A percentile compares a stretch with the other conserved stretches of the same genome.
These are phyloP conservation scores for Fusarium brachygibbosum DNA, from an alignment of 2,329 filamentous ascomycete species.

Conservation along the genomic window DNA sequence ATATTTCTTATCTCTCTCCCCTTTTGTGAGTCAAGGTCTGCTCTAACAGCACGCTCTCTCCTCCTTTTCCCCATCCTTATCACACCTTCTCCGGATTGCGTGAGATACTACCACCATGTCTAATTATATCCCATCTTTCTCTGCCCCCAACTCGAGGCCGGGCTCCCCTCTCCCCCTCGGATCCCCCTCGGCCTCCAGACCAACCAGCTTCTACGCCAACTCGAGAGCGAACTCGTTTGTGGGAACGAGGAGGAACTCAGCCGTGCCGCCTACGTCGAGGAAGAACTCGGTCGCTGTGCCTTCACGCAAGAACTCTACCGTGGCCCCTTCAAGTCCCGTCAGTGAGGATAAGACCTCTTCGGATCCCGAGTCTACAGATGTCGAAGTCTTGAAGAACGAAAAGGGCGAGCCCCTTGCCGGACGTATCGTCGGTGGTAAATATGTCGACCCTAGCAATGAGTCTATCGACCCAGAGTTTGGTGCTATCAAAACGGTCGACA, in stretches of 20 bases:
- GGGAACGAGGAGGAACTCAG: conserved; percentile 27
- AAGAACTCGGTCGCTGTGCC: conserved; percentile 28
- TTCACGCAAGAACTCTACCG: conserved; percentile 29
- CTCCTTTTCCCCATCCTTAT: conserved; percentile 1
- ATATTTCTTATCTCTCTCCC: conserved; percentile 26
- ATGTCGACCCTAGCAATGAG: conserved; percentile 36
- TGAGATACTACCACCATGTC: conserved; percentile 27
- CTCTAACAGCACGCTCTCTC: conserved; percentile 9
- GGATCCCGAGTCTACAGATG: conserved; percentile 34
- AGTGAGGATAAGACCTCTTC: conserved; percentile 30
- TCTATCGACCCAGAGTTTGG: conserved; percentile 35
- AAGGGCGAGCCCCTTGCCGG: conserved; percentile 31
- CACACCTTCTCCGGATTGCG: background rate
- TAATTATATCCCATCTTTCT: conserved; percentile 43
- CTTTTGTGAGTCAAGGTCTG: conserved; percentile 7
- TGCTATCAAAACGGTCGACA: conserved; percentile 39
- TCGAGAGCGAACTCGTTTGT: conserved; percentile 41
- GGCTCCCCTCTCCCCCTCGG: conserved; percentile 35
- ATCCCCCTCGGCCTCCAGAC: conserved; percentile 38
- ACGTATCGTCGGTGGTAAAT: conserved; percentile 41
- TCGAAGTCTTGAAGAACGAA: conserved; percentile 34
- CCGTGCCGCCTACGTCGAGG: conserved; percentile 10
- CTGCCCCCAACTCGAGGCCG: conserved; percentile 42
- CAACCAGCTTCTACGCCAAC: conserved; percentile 41
- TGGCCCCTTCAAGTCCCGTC: conserved; percentile 5